Percentiles rank a stretch among this genome's conserved stretches.
Conservation (phyloP, 345 rosid species). For the Euphorbia pulcherrima region DNA sequence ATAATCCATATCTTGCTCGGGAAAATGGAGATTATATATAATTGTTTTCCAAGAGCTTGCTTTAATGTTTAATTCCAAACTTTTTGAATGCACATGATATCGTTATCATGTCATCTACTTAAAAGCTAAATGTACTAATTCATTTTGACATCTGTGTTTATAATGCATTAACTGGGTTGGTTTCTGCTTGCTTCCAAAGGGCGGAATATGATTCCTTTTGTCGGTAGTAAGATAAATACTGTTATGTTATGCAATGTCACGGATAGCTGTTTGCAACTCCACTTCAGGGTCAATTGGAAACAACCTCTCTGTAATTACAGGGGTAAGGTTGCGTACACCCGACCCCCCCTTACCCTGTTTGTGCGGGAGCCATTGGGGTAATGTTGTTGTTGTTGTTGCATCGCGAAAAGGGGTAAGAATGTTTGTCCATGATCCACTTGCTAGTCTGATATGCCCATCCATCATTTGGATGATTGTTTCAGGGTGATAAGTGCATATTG, state of each 20-base stretch:
- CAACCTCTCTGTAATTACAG: no score
- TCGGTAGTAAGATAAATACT: no score
- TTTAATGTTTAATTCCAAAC: not conserved
- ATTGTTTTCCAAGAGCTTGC: not conserved
- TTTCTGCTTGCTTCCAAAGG: not conserved
- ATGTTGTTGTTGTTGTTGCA: no score
- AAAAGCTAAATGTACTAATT: not conserved
- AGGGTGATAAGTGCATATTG: not conserved
- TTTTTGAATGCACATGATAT: not conserved
- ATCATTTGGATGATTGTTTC: conserved; percentile 1
- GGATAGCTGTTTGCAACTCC: no score
- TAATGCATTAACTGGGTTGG: not conserved
- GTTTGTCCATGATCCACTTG: not conserved
- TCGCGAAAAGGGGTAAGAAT: not conserved
- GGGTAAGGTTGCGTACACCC: no score
- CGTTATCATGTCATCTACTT: not conserved
- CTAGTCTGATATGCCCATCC: not conserved
- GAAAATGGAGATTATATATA: not conserved
- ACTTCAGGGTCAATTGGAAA: no score
- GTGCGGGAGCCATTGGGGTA: no score
- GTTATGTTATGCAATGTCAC: no score
- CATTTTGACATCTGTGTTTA: not conserved
- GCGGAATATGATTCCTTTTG: no score
- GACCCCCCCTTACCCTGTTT: no score
- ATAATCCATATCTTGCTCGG: not conserved